Conservation (phyloP, 306 rosid genomes). For the Benincasa hispida region DNA sequence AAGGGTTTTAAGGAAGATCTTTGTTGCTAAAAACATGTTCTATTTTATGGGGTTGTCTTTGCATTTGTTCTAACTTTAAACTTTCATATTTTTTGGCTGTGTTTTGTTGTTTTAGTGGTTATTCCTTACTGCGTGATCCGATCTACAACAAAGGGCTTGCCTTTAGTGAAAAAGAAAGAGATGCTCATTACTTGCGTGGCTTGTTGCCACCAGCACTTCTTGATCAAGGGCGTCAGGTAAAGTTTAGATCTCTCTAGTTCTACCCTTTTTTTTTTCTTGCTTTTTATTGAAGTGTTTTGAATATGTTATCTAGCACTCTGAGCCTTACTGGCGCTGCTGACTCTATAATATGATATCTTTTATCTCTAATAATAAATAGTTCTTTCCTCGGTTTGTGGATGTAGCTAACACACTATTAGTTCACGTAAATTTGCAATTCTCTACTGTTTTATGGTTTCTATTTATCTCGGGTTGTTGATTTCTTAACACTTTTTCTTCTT, state of each 20-base stretch:
- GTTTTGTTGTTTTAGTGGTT: conserved; percentile 44
- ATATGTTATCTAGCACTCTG: too few species aligned
- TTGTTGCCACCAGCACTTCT: conserved; percentile 73
- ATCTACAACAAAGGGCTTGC: conserved; percentile 91
- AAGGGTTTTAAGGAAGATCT: neutral
- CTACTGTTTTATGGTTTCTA: too few species aligned
- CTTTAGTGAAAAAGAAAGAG: conserved; percentile 77
- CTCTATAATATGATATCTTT: too few species aligned
- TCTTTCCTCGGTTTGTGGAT: too few species aligned
- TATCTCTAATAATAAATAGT: too few species aligned
- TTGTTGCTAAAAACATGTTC: neutral
- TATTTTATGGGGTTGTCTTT: neutral
- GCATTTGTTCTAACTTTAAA: neutral
- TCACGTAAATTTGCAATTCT: too few species aligned
- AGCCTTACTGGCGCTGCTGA: too few species aligned
- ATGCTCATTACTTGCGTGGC: conserved; percentile 92
- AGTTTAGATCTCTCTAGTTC: neutral
- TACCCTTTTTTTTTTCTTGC: neutral
- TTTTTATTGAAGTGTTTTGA: too few species aligned
- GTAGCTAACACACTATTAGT: too few species aligned
- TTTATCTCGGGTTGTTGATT: too few species aligned
- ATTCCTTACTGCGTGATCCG: conserved; percentile 75
- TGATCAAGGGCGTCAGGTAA: conserved; percentile 81
- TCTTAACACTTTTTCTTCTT: neutral
- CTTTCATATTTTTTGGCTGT: neutral